A percentile compares a stretch with the other conserved stretches of the same genome.
phyloP scores from a whole-genome alignment of 768 basidiomycete species.

The Leccinum uliginosum region DNA sequence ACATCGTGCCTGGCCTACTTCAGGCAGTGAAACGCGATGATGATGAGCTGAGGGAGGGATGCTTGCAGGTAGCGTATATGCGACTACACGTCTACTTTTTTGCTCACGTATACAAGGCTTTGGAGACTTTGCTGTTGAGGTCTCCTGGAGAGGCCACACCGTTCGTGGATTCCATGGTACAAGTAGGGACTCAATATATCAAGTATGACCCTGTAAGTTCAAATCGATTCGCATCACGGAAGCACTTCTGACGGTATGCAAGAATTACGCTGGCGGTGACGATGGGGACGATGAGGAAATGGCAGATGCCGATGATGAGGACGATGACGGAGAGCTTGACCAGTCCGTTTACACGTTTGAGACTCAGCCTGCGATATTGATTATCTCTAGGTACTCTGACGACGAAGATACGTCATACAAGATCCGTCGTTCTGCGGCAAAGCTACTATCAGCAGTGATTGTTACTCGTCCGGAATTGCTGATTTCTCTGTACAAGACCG shows the following conservation, averaged over 20 bases:
- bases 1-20: constrained; percentile 68
- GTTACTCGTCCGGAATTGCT: constrained; percentile 89
- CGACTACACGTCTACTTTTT: background rate
- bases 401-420: constrained; percentile 99
- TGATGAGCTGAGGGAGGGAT: constrained; percentile 78
- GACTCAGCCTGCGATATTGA: background rate
- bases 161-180: constrained; percentile 64
- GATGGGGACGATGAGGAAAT: constrained; percentile 64
- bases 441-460: constrained; percentile 80
- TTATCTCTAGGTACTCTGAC: constrained; percentile 73
- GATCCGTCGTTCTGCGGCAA: constrained; percentile 89
- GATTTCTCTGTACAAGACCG: constrained; percentile 69
- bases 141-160: constrained; percentile 80
- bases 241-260: constrained; percentile 11
- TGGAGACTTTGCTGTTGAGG: constrained; percentile 80
- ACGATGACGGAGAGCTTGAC: constrained; percentile 78
- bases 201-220: constrained; percentile 83
- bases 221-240: background rate
- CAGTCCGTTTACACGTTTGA: constrained; percentile 46
- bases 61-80: constrained; percentile 54
- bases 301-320: constrained; percentile 61
- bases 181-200: constrained; percentile 71
- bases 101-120: constrained; percentile 40
- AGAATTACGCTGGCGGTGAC: constrained; percentile 74
- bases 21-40: constrained; percentile 70